These are phyloP conservation scores for Leccinum incarnatum DNA, from an alignment of 768 basidiomycete genomes.

Conservation along the genomic window DNA sequence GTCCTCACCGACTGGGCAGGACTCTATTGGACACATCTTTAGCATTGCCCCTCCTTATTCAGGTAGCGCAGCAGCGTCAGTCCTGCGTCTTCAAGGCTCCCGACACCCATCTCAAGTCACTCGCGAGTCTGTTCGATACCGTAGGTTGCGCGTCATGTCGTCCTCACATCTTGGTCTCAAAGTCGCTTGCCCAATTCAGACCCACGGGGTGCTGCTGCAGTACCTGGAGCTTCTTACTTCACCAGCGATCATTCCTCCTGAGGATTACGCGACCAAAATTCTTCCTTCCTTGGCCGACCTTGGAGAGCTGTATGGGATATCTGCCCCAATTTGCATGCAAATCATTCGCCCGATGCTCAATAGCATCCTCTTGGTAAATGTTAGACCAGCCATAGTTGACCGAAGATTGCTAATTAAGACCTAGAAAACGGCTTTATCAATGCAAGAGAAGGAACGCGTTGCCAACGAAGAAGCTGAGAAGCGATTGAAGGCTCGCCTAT, in stretches of 20 bases:
- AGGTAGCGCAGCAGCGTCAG: slow-evolving; percentile 89
- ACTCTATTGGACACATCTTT: slow-evolving; percentile 65
- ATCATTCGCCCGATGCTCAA: slow-evolving; percentile 83
- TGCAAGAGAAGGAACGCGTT: slow-evolving; percentile 65
- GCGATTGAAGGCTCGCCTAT: slow-evolving; percentile 72
- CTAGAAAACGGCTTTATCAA: slow-evolving; percentile 58
- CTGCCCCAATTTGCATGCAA: slow-evolving; percentile 89
- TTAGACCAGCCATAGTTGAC: background rate
- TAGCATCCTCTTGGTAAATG: slow-evolving; percentile 54
- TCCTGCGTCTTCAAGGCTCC: slow-evolving; percentile 73
- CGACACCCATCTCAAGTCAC: slow-evolving; percentile 79
- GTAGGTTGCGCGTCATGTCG: slow-evolving; percentile 47
- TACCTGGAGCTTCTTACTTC: slow-evolving; percentile 86
- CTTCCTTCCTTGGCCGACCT: slow-evolving; percentile 76
- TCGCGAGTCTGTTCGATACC: slow-evolving; percentile 85
- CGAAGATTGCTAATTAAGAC: slow-evolving; percentile 6
- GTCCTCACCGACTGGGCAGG: slow-evolving; percentile 64
- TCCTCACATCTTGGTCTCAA: slow-evolving; percentile 19
- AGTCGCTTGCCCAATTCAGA: slow-evolving; percentile 46
- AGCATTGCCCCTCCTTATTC: slow-evolving; percentile 86
- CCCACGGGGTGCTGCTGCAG: slow-evolving; percentile 88
- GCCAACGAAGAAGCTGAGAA: slow-evolving; percentile 78
- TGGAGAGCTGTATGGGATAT: slow-evolving; percentile 73
- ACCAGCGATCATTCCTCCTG: slow-evolving; percentile 59
- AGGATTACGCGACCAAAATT: slow-evolving; percentile 72